Base-by-base conservation (phyloP, 768 basidiomycete genomes). In the Amanita fuliginea region DNA sequence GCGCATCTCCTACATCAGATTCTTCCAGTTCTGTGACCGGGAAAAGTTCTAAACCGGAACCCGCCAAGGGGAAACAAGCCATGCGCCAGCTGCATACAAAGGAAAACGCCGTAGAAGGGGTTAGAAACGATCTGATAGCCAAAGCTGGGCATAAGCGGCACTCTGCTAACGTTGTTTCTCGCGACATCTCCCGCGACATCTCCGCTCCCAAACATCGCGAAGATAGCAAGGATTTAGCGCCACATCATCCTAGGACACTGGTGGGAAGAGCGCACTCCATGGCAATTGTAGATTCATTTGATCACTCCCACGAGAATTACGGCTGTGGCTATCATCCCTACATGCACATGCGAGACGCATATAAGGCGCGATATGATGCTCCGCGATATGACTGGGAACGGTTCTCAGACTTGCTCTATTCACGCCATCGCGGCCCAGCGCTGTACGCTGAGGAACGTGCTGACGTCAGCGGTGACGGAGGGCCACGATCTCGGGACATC, bases 391-490 rank as follows among this genome's bases (percentile, higher is more conserved):
- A 13, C n/a, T n/a, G n/a, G 39, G 18, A 22, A 19, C 16, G 13
- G 21, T 19, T 11, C 9, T 19, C 28, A 9, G 24, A 24, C 22
- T n/a, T n/a, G n/a, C n/a, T n/a, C n/a, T n/a, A n/a, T n/a, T n/a
- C n/a, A n/a, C n/a, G n/a, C n/a, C n/a, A n/a, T n/a, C n/a, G n/a
- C n/a, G n/a, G n/a, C n/a, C n/a, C n/a, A n/a, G n/a, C n/a, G n/a
- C n/a, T n/a, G n/a, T n/a, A 24, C 22, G 22, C 3, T 24, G 22
- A 24, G 22, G 33, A 37, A 11, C 9, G 21, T 21, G 33, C n/a
- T 47, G 46, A 47, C 46, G 35, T 47, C 36, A 47, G 24, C 21
- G 46, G 36, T 46, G 46, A 16, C 24, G 14, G 42, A 43, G 42
- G 24, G 24, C 30, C 33, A 3, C 10, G 28, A 19, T 22, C n/a